Conservation (phyloP, 192 early-diverging fungal species). For the Dissophora ornata region DNA sequence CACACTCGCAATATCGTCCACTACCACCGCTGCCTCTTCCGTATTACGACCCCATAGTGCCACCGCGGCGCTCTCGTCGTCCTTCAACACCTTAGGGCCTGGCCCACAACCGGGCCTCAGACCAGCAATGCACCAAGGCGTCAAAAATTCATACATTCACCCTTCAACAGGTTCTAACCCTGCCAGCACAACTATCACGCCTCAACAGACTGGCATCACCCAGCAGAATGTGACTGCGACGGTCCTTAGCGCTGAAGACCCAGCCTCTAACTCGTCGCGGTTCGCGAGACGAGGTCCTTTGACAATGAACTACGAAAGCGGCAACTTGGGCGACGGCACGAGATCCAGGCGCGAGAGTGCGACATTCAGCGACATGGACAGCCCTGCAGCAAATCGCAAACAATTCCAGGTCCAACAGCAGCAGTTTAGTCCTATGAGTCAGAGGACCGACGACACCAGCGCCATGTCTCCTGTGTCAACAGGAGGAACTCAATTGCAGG, state of each 20-base stretch:
- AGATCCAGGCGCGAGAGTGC: constrained; percentile 25
- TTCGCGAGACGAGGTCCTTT: constrained; percentile 43
- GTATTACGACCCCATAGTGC: constrained; percentile 24
- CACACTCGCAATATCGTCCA: constrained; percentile 1
- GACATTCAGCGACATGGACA: constrained; percentile 15
- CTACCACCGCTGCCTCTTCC: constrained; percentile 5
- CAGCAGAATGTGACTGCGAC: not conserved
- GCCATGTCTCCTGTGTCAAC: not conserved
- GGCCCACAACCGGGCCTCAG: constrained; percentile 8
- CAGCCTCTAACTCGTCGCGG: constrained; percentile 16
- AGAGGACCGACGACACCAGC: constrained; percentile 11
- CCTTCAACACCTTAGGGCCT: constrained; percentile 24
- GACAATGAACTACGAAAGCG: constrained; percentile 19
- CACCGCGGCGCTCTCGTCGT: constrained; percentile 34
- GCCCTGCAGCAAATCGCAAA: not conserved
- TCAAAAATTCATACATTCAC: constrained; percentile 11
- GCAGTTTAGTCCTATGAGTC: constrained; percentile 21
- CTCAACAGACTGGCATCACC: not conserved
- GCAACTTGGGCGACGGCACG: not conserved
- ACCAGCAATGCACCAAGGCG: constrained; percentile 18
- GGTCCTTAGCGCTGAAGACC: not conserved
- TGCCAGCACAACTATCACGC: not conserved
- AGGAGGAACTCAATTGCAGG: constrained; percentile 19
- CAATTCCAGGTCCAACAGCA: constrained; percentile 14
- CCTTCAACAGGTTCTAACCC: not conserved